Evolutionary conservation across 345 rosid species (phyloP).

Genomic region (Aurinia saxatilis): DNA sequence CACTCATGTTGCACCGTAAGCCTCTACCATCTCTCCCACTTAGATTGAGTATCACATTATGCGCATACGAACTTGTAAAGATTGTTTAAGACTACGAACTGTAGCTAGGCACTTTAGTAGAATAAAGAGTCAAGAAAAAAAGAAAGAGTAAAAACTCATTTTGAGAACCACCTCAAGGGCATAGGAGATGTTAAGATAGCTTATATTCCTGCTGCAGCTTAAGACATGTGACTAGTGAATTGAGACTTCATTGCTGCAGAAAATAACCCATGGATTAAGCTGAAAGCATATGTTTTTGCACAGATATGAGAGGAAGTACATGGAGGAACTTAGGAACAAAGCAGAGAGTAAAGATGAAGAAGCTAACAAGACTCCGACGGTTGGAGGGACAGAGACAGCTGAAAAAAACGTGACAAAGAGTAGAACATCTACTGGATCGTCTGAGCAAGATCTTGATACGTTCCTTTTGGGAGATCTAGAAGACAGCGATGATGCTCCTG

Average conservation of each 20-base stretch:
- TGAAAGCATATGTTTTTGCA: neutral
- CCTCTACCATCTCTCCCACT: neutral
- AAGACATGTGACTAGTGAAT: neutral
- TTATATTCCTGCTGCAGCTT: neutral
- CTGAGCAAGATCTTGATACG: slow-evolving; percentile 83
- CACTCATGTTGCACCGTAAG: slow-evolving; percentile 88
- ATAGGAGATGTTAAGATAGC: neutral
- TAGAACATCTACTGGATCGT: slow-evolving; percentile 47
- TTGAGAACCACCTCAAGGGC: neutral
- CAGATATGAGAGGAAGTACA: slow-evolving; percentile 66
- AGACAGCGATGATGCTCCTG: slow-evolving; percentile 76
- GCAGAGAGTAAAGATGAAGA: slow-evolving; percentile 53
- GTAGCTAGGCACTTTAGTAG: neutral
- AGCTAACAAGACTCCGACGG: slow-evolving; percentile 35
- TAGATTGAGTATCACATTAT: no score
- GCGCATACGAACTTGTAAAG: neutral
- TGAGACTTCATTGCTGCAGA: slow-evolving; percentile 2
- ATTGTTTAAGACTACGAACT: neutral
- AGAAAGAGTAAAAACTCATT: neutral
- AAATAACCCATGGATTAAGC: neutral
- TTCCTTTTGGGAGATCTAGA: slow-evolving; percentile 90
- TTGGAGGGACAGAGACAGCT: slow-evolving; percentile 31
- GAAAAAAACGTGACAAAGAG: slow-evolving; percentile 37
- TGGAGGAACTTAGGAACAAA: slow-evolving; percentile 65
- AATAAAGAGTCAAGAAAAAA: no score